Evolutionary conservation across 371 early-diverging fungal species (phyloP).

Genomic region (Mucor plumbeus): DNA sequence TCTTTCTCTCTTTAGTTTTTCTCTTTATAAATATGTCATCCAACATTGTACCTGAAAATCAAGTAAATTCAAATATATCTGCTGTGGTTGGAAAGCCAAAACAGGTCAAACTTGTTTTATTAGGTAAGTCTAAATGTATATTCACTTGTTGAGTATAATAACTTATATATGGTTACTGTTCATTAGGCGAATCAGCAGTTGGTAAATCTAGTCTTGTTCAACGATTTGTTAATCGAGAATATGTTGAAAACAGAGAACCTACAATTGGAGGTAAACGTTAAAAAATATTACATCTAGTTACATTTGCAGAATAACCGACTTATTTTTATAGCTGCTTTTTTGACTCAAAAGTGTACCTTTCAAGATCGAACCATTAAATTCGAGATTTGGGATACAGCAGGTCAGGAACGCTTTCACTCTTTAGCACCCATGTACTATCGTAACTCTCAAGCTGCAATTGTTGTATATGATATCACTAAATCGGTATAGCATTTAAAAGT

Average conservation of each 20-base stretch:
- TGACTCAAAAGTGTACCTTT: constrained; percentile 71
- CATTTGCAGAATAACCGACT: neutral
- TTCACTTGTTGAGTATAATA: neutral
- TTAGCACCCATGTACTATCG: constrained; percentile 99
- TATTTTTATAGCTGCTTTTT: constrained; percentile 69
- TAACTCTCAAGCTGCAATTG: constrained; percentile 94
- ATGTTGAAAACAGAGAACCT: constrained; percentile 94
- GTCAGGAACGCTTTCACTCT: constrained; percentile 89
- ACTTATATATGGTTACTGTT: neutral
- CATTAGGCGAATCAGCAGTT: constrained; percentile 82
- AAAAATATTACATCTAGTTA: neutral
- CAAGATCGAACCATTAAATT: constrained; percentile 78
- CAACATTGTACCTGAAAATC: constrained; percentile 8
- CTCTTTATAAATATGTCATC: constrained; percentile 17
- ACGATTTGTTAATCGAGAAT: constrained; percentile 93
- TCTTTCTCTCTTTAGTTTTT: neutral
- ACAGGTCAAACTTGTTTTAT: constrained; percentile 71
- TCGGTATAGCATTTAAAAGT: constrained; percentile 52
- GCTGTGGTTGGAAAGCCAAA: constrained; percentile 42
- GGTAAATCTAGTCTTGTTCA: constrained; percentile 82
- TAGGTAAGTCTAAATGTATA: constrained; percentile 52
- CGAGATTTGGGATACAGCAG: constrained; percentile 96
- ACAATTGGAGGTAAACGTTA: constrained; percentile 88
- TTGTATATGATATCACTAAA: constrained; percentile 96
- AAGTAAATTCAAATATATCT: neutral